These are phyloP conservation scores for Inga oerstediana DNA, from an alignment of 306 rosid species.

Conservation along the genomic window DNA sequence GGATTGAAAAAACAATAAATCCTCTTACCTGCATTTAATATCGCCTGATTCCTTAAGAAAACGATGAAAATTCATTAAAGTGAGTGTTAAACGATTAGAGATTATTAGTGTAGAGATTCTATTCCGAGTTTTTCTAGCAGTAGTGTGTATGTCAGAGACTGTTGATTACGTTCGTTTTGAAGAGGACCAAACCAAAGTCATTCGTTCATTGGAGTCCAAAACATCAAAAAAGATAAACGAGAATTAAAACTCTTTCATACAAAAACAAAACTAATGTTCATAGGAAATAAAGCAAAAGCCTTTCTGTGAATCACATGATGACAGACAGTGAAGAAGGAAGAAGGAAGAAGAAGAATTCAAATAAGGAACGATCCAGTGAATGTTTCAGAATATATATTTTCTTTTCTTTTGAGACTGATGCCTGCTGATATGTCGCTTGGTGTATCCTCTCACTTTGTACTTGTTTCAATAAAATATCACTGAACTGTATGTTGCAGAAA, in stretches of 20 bases:
- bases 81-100: neutral
- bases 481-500: neutral
- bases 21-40: neutral
- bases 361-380: neutral
- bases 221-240: neutral
- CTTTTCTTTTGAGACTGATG: constrained; percentile 30
- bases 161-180: constrained; percentile 28
- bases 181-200: constrained; percentile 2
- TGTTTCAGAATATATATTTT: constrained; percentile 27
- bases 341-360: neutral
- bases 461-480: neutral
- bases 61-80: neutral
- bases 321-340: constrained; percentile 2
- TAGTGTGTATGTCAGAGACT: constrained; percentile 34
- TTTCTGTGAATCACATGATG: constrained; percentile 41
- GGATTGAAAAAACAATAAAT: neutral
- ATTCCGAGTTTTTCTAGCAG: constrained; percentile 30
- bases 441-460: constrained; percentile 16
- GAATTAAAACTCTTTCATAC: constrained; percentile 25
- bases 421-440: constrained; percentile 26
- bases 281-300: constrained; percentile 21
- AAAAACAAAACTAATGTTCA: constrained; percentile 35
- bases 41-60: neutral
- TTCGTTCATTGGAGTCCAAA: constrained; percentile 17
- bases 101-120: constrained; percentile 31